A percentile compares a stretch with the other conserved stretches of the same genome.
Evolutionary conservation across 1,284 basidiomycete species (phyloP).

Genomic region (Leccinum griseonigrum): DNA sequence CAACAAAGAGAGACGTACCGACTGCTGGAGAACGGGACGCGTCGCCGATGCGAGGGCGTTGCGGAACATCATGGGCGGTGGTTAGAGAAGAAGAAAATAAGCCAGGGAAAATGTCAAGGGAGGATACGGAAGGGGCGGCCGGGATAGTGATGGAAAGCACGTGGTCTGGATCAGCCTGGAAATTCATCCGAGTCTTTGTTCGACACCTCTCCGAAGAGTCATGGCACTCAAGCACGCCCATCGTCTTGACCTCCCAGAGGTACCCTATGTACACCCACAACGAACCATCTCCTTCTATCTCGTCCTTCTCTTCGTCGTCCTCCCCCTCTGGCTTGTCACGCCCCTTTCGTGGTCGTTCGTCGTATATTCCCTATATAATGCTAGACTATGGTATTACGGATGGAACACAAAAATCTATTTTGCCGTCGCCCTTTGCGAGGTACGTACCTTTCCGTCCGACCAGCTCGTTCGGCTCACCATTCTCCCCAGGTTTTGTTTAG

Average conservation of each 20-base stretch:
- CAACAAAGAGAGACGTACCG: slow-evolving; percentile 40
- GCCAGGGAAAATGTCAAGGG: slow-evolving; percentile 15
- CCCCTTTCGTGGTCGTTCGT: slow-evolving; percentile 73
- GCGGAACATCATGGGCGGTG: slow-evolving; percentile 56
- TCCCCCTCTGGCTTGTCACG: slow-evolving; percentile 69
- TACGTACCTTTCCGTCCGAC: slow-evolving; percentile 24
- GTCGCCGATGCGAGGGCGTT: slow-evolving; percentile 56
- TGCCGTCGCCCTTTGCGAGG: slow-evolving; percentile 57
- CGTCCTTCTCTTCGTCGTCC: slow-evolving; percentile 55
- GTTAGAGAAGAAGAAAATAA: slow-evolving; percentile 18
- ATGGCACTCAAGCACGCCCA: neutral
- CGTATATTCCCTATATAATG: slow-evolving; percentile 49
- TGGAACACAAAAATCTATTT: slow-evolving; percentile 42
- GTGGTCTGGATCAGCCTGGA: slow-evolving; percentile 5
- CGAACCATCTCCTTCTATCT: slow-evolving; percentile 55
- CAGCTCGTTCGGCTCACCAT: neutral
- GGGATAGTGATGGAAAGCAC: slow-evolving; percentile 5
- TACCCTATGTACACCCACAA: slow-evolving; percentile 33
- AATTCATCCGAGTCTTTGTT: neutral
- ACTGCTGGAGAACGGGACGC: slow-evolving; percentile 51
- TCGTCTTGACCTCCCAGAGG: slow-evolving; percentile 31
- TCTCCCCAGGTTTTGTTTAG: slow-evolving; percentile 69
- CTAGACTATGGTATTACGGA: slow-evolving; percentile 42
- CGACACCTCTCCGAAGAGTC: neutral
- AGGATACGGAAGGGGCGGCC: slow-evolving; percentile 23